Evolutionary conservation across 495 filamentous ascomycete species (phyloP), one percentile per base, ranked within the genome.

Genomic region (Glutinoglossum americanum): DNA sequence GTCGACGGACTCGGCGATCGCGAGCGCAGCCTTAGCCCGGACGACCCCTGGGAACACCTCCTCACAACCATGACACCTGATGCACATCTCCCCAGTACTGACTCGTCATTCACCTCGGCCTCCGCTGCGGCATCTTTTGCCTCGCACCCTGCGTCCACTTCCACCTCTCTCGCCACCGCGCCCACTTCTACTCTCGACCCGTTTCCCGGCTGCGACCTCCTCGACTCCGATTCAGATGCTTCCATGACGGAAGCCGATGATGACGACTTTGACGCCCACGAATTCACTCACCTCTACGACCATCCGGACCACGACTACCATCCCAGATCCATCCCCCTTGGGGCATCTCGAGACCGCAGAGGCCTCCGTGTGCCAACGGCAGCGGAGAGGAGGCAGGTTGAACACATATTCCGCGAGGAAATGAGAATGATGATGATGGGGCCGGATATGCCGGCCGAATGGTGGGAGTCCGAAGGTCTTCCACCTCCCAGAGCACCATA

Each of bases 1-100:
- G 62, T 82, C 5, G 83, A 90, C 70, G 88, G 88, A 15, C 74
- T 94, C 30, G 88, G 87, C 17, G 87, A 94, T 67, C 81, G 86
- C 41, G 80, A 86, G 57, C 78, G 87, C 45, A 93, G 87, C 64
- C 71, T 84, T 54, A 89, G 84, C 66, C 84, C 87, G 1, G 83
- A 85, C 51, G 78, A 80, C 54, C 74, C 76, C 54, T 95, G 89
- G 89, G 82, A 89, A 51, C 86, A 81, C 10, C 75, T 94, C 60
- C 74, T 86, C 57, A 81, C 76, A 9, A 92, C 86, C 1, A 78
- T 95, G 51, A 79, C 83, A 0, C 87, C 85, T 3, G 89, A 94
- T 66, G 78, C 81, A 9, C 83, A 81, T 54, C 75, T 87, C 9
- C 87, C 87, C 0, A 94, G 85, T 64, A 78, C 77, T 1, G 80